Base-by-base conservation (phyloP, 2,329 filamentous ascomycete species). In the Claviceps sp. region DNA sequence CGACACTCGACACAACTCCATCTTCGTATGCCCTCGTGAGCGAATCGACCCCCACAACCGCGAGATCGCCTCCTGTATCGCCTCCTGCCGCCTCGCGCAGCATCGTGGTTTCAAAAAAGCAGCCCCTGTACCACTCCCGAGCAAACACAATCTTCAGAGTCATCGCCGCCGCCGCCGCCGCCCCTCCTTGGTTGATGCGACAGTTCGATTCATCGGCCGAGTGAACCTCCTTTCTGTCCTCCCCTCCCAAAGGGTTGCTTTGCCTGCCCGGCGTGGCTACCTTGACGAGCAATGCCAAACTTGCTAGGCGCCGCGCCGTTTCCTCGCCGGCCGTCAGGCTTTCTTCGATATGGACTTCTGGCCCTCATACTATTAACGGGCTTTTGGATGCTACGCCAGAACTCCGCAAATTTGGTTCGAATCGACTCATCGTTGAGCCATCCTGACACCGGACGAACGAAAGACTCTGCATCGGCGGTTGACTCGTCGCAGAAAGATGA, bases 301-400 rank as follows among this genome's bases (percentile, higher is more conserved):
- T 50, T 57, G 40, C 47, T 54, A 10, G 44, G 48, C 13, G 34
- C 50, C n/a, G 50, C 46, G 41, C 51, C 55, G 1, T 54, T 57
- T 19, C 44, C 49, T 38, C 52, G 52, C 24, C 50, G 56, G 39
- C 68, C 65, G 8, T 71, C 70, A 48, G 68, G 72, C 57, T 63
- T 73, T 51, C 53, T 73, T 26, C 71, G 70, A 51, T 73, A 70
- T 53, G 57, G 64, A 30, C 53, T 72, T 41, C 59, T 71, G n/a
- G 63, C 64, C 50, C 48, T 64, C 40, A 51, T 73, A 40, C 42
- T 74, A 16, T 44, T 70, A 37, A 57, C 63, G 37, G 56, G 58
- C n/a, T 56, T 65, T 26, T 68, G 66, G 60, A 52, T 55, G 1
- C 60, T 66, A 26, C 59, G 52, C 54, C 52, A 48, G 34, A 57